Base-by-base conservation (phyloP, 805 yeast genomes). In the Wickerhamomyces xylosicus region DNA sequence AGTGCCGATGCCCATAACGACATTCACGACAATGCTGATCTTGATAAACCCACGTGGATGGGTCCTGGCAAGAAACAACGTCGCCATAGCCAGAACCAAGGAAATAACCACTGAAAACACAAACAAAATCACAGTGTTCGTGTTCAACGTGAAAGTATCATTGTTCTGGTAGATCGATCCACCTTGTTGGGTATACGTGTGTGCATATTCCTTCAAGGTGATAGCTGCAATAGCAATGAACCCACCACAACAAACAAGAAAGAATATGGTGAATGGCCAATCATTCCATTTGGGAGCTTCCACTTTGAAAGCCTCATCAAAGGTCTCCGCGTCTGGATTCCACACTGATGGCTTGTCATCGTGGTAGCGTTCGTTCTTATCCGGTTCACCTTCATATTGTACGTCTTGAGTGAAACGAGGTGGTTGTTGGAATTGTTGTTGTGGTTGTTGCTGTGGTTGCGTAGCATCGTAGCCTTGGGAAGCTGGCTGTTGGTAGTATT, bases 81-180 rank as follows among this genome's bases (percentile, higher is more conserved):
- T 77, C 3, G 66, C 44, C 2, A 67, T 38, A 0, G 95, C 72
- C 21, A 83, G 58, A 3, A 74, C 72, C 22, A 85, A 54, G 0
- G 83, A 70, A 7, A 82, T 63, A 13, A 72, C 74, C 38, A 78
- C 69, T 14, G 77, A 72, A 53, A 85, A 81, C 1, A 76, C 74
- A 54, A 84, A 73, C 49, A 86, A 59, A 34, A 85, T 67, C 9
- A 82, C 72, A 5, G 95, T 79, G 54, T 82, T 82, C 19, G 94
- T 74, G 61, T 81, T 78, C 57, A 85, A 57, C 0, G 87, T 72
- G 49, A 82, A 79, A n/a, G 70, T 55, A 39, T 71, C 64, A 11
- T 56, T 50, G 6, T 69, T 53, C 33, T 62, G 57, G 56, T 85
- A 83, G 43, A 82, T 80, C 4, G 81, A 74, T 19, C 73, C 60